phyloP scores from a whole-genome alignment of 208 protist genomes.

The Wallacemonas sp. region DNA sequence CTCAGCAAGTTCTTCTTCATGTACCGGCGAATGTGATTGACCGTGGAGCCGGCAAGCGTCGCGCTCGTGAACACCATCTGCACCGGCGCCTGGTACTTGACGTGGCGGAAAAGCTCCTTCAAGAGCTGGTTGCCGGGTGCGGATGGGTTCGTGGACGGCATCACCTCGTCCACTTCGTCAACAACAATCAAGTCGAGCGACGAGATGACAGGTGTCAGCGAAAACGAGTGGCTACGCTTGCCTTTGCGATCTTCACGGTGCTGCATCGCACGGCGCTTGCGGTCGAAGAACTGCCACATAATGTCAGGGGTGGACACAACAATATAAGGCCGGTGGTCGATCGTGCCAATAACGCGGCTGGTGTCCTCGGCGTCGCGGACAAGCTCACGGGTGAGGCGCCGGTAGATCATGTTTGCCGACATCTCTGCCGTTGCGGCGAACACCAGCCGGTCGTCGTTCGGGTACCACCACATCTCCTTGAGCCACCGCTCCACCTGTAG shows the following conservation, averaged over 20 bases:
- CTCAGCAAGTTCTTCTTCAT: conserved; percentile 87
- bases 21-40: conserved; percentile 86
- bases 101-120: conserved; percentile 77
- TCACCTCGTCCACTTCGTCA: conserved; percentile 87
- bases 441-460: conserved; percentile 76
- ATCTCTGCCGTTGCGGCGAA: conserved; percentile 73
- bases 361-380: conserved; percentile 38
- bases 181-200: conserved; percentile 79
- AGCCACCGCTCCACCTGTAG: conserved; percentile 83
- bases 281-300: conserved; percentile 70
- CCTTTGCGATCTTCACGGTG: conserved; percentile 36
- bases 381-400: conserved; percentile 65
- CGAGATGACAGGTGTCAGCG: conserved; percentile 67
- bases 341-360: conserved; percentile 28
- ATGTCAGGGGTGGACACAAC: conserved; percentile 76
- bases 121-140: conserved; percentile 80
- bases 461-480: conserved; percentile 89
- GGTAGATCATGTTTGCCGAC: conserved; percentile 56
- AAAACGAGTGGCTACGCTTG: conserved; percentile 55
- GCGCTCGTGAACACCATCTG: conserved; percentile 89
- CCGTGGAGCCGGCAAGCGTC: conserved; percentile 78
- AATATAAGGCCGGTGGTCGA: conserved; percentile 82
- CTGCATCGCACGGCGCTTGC: conserved; percentile 44
- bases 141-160: conserved; percentile 53
- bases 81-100: conserved; percentile 86